phyloP scores from a whole-genome alignment of 805 yeast species.

The Ogataea polymorpha region DNA sequence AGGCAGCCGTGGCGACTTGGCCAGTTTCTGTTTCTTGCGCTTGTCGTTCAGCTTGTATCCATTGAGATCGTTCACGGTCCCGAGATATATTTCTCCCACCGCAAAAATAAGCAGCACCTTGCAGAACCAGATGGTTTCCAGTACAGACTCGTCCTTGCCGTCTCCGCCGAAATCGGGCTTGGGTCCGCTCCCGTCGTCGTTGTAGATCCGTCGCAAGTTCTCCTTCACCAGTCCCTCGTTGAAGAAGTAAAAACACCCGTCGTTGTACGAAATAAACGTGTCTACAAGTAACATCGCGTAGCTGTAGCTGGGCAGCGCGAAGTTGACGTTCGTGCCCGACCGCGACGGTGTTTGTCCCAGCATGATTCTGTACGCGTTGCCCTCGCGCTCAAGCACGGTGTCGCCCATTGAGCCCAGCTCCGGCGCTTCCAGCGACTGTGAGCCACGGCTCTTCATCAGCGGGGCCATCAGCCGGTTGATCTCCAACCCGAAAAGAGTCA shows the following conservation, averaged over 20 bases:
- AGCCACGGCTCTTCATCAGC: conserved; percentile 10
- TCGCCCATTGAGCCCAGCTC: conserved; percentile 28
- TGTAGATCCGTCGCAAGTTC: conserved; percentile 60
- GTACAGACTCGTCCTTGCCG: conserved; percentile 47
- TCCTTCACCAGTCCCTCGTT: conserved; percentile 77
- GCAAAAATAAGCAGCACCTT: conserved; percentile 71
- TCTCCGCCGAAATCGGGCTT: conserved; percentile 31
- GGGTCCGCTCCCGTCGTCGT: conserved; percentile 38
- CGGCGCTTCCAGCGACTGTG: neutral
- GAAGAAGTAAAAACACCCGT: conserved; percentile 81
- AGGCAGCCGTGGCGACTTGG: conserved; percentile 49
- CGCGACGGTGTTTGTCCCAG: conserved; percentile 65
- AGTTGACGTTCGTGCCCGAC: conserved; percentile 66
- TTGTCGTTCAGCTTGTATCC: conserved; percentile 39
- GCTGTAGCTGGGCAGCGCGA: conserved; percentile 71
- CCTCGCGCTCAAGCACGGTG: conserved; percentile 68
- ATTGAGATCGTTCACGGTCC: conserved; percentile 65
- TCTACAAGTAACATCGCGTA: conserved; percentile 74
- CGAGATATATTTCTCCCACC: conserved; percentile 78
- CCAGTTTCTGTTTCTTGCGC: conserved; percentile 21
- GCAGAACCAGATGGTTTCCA: conserved; percentile 80
- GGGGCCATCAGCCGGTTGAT: conserved; percentile 50
- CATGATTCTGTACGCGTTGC: conserved; percentile 70
- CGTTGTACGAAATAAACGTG: conserved; percentile 73
- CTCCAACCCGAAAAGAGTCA: conserved; percentile 78